Conservation (phyloP, 1,284 basidiomycete species). For the Puccinia coronata region DNA sequence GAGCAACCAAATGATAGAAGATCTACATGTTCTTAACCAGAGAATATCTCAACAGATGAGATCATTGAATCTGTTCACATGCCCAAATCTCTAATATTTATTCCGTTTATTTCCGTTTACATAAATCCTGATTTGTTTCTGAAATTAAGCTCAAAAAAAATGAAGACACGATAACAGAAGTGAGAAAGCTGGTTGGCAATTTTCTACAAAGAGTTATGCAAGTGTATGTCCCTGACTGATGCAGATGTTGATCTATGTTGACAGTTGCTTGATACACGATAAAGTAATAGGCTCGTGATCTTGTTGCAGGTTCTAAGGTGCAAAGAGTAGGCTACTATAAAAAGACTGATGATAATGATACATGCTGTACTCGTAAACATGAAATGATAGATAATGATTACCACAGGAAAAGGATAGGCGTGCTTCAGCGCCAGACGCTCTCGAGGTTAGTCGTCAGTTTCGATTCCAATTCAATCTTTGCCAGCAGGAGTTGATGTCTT, state of each 20-base stretch:
- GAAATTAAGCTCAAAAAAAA: no score
- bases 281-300: neutral
- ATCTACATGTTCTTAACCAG: no score
- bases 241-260: neutral
- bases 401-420: neutral
- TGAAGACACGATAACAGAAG: no score
- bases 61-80: no score
- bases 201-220: constrained; percentile 8
- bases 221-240: neutral
- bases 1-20: no score
- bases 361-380: neutral
- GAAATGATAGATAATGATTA: neutral
- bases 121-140: no score
- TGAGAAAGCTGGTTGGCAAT: no score
- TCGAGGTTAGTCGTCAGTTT: neutral
- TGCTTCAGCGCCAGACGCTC: neutral
- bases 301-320: neutral
- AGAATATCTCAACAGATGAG: no score
- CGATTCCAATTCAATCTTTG: constrained; percentile 22
- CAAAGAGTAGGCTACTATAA: neutral
- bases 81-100: no score
- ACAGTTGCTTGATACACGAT: neutral
- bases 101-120: no score
- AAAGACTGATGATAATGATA: neutral
- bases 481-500: constrained; percentile 31